These are phyloP conservation scores for Domatiomyces globalis DNA, from an alignment of 2,329 filamentous ascomycete species.

Conservation along the genomic window DNA sequence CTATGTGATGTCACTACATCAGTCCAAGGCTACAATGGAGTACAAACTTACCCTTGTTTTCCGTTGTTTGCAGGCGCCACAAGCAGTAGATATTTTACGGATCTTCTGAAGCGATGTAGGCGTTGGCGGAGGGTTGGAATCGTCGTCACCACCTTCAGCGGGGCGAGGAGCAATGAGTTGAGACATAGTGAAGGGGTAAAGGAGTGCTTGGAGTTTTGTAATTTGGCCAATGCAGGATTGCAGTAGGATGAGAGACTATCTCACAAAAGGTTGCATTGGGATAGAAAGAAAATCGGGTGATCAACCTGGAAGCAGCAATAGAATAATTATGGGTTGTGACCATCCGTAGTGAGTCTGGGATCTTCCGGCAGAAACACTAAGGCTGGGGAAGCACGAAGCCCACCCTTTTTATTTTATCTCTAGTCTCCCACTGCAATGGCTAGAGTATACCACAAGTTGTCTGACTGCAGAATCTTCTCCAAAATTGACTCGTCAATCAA, in stretches of 20 bases:
- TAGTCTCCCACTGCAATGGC: neutral
- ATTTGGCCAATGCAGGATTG: neutral
- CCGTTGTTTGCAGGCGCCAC: conserved; percentile 16
- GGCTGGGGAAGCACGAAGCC: too few relatives aligned
- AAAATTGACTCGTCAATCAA: neutral
- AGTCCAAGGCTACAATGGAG: neutral
- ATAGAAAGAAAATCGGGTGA: neutral
- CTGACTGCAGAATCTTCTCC: neutral
- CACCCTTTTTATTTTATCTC: neutral
- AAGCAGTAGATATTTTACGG: conserved; percentile 18
- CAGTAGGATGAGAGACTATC: neutral
- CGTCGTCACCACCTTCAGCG: neutral
- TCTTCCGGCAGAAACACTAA: too few relatives aligned
- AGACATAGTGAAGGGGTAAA: conserved; percentile 9
- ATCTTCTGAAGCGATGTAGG: conserved; percentile 5
- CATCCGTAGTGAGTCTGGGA: neutral
- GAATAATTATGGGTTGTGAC: neutral
- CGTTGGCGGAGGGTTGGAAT: neutral
- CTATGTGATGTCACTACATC: conserved; percentile 4
- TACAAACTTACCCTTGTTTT: conserved; percentile 14
- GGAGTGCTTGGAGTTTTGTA: neutral
- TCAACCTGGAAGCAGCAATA: neutral
- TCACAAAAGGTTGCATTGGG: neutral
- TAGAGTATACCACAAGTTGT: neutral
- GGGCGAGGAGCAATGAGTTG: conserved; percentile 14